phyloP scores from a whole-genome alignment of 192 early-diverging fungal genomes.

The Ramicandelaber brevisporus region DNA sequence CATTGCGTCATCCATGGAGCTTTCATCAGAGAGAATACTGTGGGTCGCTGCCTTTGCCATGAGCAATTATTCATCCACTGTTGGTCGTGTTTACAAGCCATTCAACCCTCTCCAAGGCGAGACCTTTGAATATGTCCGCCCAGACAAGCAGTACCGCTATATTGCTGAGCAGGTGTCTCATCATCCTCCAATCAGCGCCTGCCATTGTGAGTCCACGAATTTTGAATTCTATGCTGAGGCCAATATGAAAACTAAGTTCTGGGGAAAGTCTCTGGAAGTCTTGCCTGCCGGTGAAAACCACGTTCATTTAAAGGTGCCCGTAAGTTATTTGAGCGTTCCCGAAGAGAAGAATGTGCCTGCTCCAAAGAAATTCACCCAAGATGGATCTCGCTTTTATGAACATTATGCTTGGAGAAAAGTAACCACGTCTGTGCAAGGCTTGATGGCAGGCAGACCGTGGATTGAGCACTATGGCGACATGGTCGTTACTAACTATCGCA shows the following conservation, averaged over 20 bases:
- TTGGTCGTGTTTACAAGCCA: conserved; percentile 56
- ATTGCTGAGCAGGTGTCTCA: conserved; percentile 73
- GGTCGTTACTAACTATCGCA: conserved; percentile 54
- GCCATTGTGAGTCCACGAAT: conserved; percentile 56
- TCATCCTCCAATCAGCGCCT: conserved; percentile 76
- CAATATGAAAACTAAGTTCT: conserved; percentile 67
- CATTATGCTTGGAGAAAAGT: conserved; percentile 78
- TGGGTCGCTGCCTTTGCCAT: conserved; percentile 72
- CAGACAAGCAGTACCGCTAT: conserved; percentile 55
- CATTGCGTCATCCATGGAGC: conserved; percentile 28
- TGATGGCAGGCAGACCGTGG: conserved; percentile 62
- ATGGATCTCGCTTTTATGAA: conserved; percentile 27
- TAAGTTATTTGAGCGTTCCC: conserved; percentile 17
- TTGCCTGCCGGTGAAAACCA: conserved; percentile 58
- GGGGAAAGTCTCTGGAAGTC: conserved; percentile 63
- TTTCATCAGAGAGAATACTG: conserved; percentile 35
- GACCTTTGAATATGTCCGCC: conserved; percentile 61
- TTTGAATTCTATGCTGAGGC: conserved; percentile 69
- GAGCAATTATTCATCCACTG: conserved; percentile 63
- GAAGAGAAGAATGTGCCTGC: conserved; percentile 10
- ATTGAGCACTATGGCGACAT: conserved; percentile 76
- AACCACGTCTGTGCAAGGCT: conserved; percentile 59
- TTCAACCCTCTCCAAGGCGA: conserved; percentile 81
- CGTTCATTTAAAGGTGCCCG: conserved; percentile 42
- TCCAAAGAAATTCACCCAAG: conserved; percentile 15